A percentile compares a stretch with the other conserved stretches of the same genome.
Conservation (phyloP, 2,329 filamentous ascomycete genomes). For the Monilinia aucupariae region DNA sequence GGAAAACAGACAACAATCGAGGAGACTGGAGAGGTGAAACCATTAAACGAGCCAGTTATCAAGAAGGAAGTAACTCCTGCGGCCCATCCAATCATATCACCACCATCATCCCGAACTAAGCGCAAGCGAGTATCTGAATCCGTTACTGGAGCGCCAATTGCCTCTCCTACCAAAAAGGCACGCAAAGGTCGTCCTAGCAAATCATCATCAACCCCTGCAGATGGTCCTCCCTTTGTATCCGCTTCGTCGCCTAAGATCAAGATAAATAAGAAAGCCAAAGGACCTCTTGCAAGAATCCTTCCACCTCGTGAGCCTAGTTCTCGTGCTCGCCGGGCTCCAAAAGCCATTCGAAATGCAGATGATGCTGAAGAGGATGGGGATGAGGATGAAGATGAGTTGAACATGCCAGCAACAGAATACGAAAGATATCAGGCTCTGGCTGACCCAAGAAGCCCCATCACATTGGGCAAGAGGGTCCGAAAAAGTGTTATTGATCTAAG, state of each 20-base stretch:
- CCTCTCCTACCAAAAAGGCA: constrained; percentile 14
- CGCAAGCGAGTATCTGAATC: constrained; percentile 15
- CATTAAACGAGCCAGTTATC: constrained; percentile 8
- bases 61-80: constrained; percentile 12
- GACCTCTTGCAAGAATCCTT: constrained; percentile 11
- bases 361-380: constrained; percentile 20
- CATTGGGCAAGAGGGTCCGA: constrained; percentile 29
- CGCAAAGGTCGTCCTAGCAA: constrained; percentile 12
- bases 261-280: constrained; percentile 9
- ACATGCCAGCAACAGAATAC: constrained; percentile 30
- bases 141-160: constrained; percentile 4
- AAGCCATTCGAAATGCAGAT: constrained; percentile 20
- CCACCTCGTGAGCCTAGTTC: constrained; percentile 24
- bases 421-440: constrained; percentile 31
- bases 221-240: background rate
- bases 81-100: background rate
- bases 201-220: background rate
- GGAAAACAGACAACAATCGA: constrained; percentile 3
- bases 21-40: constrained; percentile 3
- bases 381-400: constrained; percentile 20
- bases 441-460: constrained; percentile 24
- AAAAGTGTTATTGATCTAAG: constrained; percentile 20
- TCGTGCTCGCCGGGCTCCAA: constrained; percentile 24
- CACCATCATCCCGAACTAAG: constrained; percentile 16
- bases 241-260: constrained; percentile 4